Evolutionary conservation across 1,284 basidiomycete species (phyloP), one percentile per base, ranked within the genome.

Genomic region (Heimioporus punctisporus): DNA sequence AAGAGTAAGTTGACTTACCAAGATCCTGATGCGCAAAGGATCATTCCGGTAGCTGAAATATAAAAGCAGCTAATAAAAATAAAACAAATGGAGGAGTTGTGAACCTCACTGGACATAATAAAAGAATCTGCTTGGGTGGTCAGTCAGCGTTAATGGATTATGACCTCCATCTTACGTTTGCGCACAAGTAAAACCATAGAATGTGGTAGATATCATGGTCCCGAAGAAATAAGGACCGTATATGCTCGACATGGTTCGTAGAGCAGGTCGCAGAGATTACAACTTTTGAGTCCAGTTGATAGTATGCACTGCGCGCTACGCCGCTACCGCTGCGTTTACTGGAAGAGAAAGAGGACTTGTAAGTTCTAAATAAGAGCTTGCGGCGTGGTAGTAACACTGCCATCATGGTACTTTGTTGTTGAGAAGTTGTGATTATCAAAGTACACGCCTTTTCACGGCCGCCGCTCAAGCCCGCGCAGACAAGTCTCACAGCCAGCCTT

Each of bases 181-280:
- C 50, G 60, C 62, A 34, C 57, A 60, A 5, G 51, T 25, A 19
- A 52, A n/a, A 28, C 60, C 55, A 3, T 63, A 63, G 28, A 61
- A 48, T 9, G 19, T 23, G 5, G 50, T 54, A 7, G 49, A 46
- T n/a, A 53, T 15, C 30, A 63, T 11, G 14, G 47, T 28, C 15
- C 47, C 19, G 26, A 48, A 48, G 31, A 15, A 48, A 9, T 26
- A 11, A 7, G 34, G 11, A 4, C 34, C 47, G 19, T 48, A 48
- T 6, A 48, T 46, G 7, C n/a, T 31, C 14, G 44, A 46, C 44
- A 30, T 45, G 43, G 10, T 8, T 28, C 27, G 6, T 28, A 28
- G 26, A 9, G 30, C 30, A 31, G 9, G 30, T 31, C 14, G n/a
- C n/a, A n/a, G n/a, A n/a, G n/a, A n/a, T n/a, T n/a, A n/a, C n/a